Base-by-base conservation (phyloP, 176 grass and related monocot species). In the Melocanna baccifera region DNA sequence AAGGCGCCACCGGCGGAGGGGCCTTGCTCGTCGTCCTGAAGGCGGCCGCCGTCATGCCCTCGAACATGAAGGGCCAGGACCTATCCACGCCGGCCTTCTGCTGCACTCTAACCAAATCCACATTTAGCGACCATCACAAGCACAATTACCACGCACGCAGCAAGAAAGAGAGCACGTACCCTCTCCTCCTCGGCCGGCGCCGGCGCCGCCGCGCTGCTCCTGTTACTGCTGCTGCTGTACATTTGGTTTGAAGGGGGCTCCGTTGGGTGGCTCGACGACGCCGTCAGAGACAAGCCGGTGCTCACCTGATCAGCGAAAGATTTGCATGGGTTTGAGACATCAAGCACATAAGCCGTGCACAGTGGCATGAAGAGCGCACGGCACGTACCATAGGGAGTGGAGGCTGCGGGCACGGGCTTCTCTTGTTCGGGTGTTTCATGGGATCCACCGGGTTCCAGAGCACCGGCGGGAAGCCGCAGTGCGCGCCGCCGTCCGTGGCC, bases 231-330 rank as follows among this genome's bases (percentile, higher is more conserved):
- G 69, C 69, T 65, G 52, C 79, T 85, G 83, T 87, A 68, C 71
- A 94, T 94, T 95, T 95, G 93, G 90, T 92, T 95, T 95, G 93
- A 92, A 95, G 93, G 93, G 93, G 86, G 93, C 90, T 95, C 93
- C 78, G 73, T 39, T 84, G 41, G 69, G 81, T 87, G 89, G 84
- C 81, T 84, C 69, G 75, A 62, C 61, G 89, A 62, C 69, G 89
- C 85, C 76, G 81, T 87, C 81, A 91, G 85, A 9, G 89, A 87
- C 85, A 87, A 34, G 75, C 89, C 85, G 42, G 69, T 87, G 89
- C 85, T 91, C 89, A 91, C 89, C 89, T 91, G 61, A 45, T 5
- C 42, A 62, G 2, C 0, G 9, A 53, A 69, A 77, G 19, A 32
- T 81, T 88, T 29, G 43, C 47, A 37, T 59, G 13, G 11, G 45